Base-by-base conservation (phyloP, 768 basidiomycete genomes). In the Leucocoprinus sp. region DNA sequence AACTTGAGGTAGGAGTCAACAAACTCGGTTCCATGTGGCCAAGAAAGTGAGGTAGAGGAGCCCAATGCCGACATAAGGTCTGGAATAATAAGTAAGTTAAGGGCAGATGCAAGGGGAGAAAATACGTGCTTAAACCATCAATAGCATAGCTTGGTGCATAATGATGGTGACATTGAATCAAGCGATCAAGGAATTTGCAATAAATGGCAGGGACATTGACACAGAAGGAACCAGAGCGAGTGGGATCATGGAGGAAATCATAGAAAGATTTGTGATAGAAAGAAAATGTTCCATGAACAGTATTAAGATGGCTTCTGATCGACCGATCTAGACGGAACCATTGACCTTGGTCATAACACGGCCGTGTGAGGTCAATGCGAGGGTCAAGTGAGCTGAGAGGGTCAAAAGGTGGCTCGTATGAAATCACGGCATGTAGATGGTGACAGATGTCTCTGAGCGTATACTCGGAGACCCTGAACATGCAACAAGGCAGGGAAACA, bases 181-280 rank as follows among this genome's bases (percentile, higher is more conserved):
- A 18, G 12, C 22, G 31, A 18, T 34, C 19, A 34, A 43, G 23
- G 1, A 22, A n/a, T 22, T 14, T 34, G 3, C 8, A 2, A n/a
- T 17, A 19, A 3, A 34, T 15, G 2, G 8, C 21, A 31, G 19
- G 12, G 21, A 33, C 26, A 4, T 21, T 43, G 4, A 43, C 31
- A 23, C 31, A 43, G 22, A 43, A 43, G 21, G 7, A 3, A 6
- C 17, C 15, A 7, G 42, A 43, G 29, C 42, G 42, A 5, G 6
- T 5, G 7, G 42, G 42, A 37, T 45, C 35, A 38, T 15, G 9
- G 19, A 50, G 34, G 22, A 43, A 46, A 12, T 49, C 48, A 8
- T 29, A 21, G 35, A 49, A 49, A 0, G 42, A 37, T 23, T 43
- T 43, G 19, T 49, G 48, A 21, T 43, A 31, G 34, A 43, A 43